phyloP scores from a whole-genome alignment of 2,329 filamentous ascomycete genomes.

The Coccinonectria pachysandricola region DNA sequence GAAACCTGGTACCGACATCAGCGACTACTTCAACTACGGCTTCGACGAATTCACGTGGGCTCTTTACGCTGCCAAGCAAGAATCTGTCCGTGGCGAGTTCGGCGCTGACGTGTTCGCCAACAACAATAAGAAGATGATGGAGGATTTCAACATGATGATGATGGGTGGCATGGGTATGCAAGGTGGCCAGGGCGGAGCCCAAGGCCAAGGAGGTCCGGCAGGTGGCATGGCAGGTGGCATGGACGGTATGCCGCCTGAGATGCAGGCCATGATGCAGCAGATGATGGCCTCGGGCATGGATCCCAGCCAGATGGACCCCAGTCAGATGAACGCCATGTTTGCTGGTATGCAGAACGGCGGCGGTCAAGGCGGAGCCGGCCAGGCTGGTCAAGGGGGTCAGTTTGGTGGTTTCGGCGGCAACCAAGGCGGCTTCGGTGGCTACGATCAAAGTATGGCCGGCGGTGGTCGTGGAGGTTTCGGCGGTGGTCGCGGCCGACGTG shows the following conservation, averaged over 20 bases:
- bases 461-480: slow-evolving; percentile 24
- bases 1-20: slow-evolving; percentile 84
- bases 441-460: slow-evolving; percentile 37
- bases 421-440: slow-evolving; percentile 43
- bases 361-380: slow-evolving; percentile 30
- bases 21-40: slow-evolving; percentile 98
- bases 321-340: slow-evolving; percentile 49
- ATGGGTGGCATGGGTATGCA: slow-evolving; percentile 43
- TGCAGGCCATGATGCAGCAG: slow-evolving; percentile 61
- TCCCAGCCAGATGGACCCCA: slow-evolving; percentile 55
- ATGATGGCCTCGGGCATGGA: slow-evolving; percentile 59
- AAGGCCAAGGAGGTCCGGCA: slow-evolving; percentile 20
- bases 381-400: slow-evolving; percentile 40
- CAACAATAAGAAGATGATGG: slow-evolving; percentile 70
- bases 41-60: slow-evolving; percentile 99
- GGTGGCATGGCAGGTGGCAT: slow-evolving; percentile 41
- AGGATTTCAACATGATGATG: slow-evolving; percentile 59
- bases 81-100: slow-evolving; percentile 66
- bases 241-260: slow-evolving; percentile 55
- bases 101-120: slow-evolving; percentile 52
- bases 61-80: slow-evolving; percentile 83
- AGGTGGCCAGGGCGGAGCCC: slow-evolving; percentile 13
- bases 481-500: slow-evolving; percentile 17
- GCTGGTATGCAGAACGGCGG: slow-evolving; percentile 42
- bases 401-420: slow-evolving; percentile 41